Percentiles rank a stretch among this genome's conserved stretches.
These are phyloP conservation scores for Blumeriella jaapii DNA, from an alignment of 2,329 filamentous ascomycete species.

Conservation along the genomic window DNA sequence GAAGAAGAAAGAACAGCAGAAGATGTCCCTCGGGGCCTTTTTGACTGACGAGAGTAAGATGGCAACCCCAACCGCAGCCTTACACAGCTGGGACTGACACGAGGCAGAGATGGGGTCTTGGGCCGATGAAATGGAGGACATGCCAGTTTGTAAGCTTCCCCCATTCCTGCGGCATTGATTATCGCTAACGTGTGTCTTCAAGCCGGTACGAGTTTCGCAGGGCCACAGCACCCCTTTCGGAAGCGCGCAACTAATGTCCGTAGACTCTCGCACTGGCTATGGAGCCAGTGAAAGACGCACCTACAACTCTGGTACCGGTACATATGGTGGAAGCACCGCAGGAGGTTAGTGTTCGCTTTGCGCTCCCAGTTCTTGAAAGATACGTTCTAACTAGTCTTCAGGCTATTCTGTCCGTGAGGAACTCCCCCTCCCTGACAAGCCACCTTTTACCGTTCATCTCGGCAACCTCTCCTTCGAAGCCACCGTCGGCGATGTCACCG, in stretches of 20 bases:
- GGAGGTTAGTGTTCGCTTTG: slow-evolving; percentile 21
- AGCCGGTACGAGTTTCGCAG: slow-evolving; percentile 25
- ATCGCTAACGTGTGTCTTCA: slow-evolving; percentile 19
- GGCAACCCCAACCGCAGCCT: slow-evolving; percentile 16
- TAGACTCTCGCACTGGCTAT: slow-evolving; percentile 28
- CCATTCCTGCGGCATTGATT: background rate
- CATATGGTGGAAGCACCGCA: slow-evolving; percentile 22
- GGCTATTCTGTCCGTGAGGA: slow-evolving; percentile 59
- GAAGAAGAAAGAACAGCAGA: slow-evolving; percentile 81
- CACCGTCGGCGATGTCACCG: slow-evolving; percentile 67
- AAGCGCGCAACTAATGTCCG: background rate
- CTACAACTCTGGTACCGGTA: slow-evolving; percentile 25
- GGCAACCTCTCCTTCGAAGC: slow-evolving; percentile 96
- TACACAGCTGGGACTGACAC: slow-evolving; percentile 33
- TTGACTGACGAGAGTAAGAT: slow-evolving; percentile 78
- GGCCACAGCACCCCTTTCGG: background rate
- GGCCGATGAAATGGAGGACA: slow-evolving; percentile 97
- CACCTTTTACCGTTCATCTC: slow-evolving; percentile 89
- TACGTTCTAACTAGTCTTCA: slow-evolving; percentile 23
- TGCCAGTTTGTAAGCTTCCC: slow-evolving; percentile 28
- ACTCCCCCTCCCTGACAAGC: slow-evolving; percentile 78
- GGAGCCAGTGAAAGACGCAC: slow-evolving; percentile 24
- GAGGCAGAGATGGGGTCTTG: slow-evolving; percentile 68
- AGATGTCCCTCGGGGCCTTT: slow-evolving; percentile 96
- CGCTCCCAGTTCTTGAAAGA: background rate